Base-by-base conservation (phyloP, 352 stramenopile genomes). In the Pythium utonaiense region DNA sequence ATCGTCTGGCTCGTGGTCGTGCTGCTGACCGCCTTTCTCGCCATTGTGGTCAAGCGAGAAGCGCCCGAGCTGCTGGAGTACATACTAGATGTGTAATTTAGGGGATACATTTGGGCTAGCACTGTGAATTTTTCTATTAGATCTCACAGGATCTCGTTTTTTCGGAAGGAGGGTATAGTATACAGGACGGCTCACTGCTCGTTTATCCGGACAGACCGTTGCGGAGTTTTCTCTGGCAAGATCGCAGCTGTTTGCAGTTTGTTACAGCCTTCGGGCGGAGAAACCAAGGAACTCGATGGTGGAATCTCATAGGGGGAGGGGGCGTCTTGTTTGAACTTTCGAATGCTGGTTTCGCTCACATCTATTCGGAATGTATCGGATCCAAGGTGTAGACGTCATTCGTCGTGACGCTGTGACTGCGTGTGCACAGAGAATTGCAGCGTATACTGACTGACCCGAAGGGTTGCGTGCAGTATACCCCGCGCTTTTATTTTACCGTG, bases 1-100 rank as follows among this genome's bases (percentile, higher is more conserved):
- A 67, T 76, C 62, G 47, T 72, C 10, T 88, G 78, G 76, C 64
- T 88, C 13, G 25, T 83, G 3, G 27, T 64, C 21, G 70, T 71
- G 22, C 24, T 59, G 4, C 58, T 85, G 48, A 50, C 69, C 30
- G 59, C 68, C 10, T 54, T 83, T 24, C 70, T 66, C 38, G 74
- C 75, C 19, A 53, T 83, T 31, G 60, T 60, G 16, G n/a, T 86
- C 33, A 67, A 78, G 49, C 69, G 75, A 33, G 69, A 87, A 48
- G 69, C 68, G 1, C 75, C 74, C 0, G 69, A 83, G 40, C 53
- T 83, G 30, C 44, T 83, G 10, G 57, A 69, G 1, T 78, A 79
- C 40, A 76, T 81, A 33, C 56, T 84, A 49, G 67, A 79, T 19
- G 68, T 78, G 16, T 84, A 72, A 34, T 24, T 45, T 9, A 3